These are phyloP conservation scores for Candida coquimbonensis DNA, from an alignment of 805 yeast genomes.

Conservation along the genomic window DNA sequence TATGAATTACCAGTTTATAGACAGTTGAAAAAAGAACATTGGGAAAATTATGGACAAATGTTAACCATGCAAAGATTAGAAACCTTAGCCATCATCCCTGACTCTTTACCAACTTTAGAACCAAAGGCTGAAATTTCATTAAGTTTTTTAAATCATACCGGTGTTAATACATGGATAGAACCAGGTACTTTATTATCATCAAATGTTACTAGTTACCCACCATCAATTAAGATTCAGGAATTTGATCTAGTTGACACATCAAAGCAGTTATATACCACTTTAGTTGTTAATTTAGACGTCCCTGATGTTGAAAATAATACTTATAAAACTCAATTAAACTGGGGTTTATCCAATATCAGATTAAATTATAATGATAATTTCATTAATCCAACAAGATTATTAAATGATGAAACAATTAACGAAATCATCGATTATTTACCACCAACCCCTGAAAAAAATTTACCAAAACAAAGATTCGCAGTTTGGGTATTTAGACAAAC, in stretches of 20 bases:
- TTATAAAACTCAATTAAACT: constrained; percentile 64
- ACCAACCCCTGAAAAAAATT: constrained; percentile 84
- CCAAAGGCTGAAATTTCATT: constrained; percentile 73
- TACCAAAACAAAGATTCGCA: constrained; percentile 73
- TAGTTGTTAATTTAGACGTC: constrained; percentile 86
- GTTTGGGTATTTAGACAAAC: constrained; percentile 87
- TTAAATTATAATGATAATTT: constrained; percentile 51
- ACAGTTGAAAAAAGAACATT: constrained; percentile 54
- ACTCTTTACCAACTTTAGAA: constrained; percentile 81
- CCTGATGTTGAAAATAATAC: constrained; percentile 70
- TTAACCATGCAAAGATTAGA: constrained; percentile 89
- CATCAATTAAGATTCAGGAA: constrained; percentile 71
- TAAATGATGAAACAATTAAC: constrained; percentile 29
- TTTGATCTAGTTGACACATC: constrained; percentile 39
- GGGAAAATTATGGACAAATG: constrained; percentile 70
- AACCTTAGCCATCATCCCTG: constrained; percentile 80
- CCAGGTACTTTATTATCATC: constrained; percentile 78
- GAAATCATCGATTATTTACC: constrained; percentile 62
- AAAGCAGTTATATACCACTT: constrained; percentile 61
- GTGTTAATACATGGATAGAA: constrained; percentile 59
- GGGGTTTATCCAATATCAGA: constrained; percentile 67
- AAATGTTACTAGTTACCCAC: constrained; percentile 65
- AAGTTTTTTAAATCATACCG: constrained; percentile 64
- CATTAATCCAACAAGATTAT: constrained; percentile 33
- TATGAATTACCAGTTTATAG: constrained; percentile 76